A percentile compares a stretch with the other conserved stretches of the same genome.
Evolutionary conservation across 2,329 filamentous ascomycete species (phyloP).

Genomic region (Fusarium pilosicola): DNA sequence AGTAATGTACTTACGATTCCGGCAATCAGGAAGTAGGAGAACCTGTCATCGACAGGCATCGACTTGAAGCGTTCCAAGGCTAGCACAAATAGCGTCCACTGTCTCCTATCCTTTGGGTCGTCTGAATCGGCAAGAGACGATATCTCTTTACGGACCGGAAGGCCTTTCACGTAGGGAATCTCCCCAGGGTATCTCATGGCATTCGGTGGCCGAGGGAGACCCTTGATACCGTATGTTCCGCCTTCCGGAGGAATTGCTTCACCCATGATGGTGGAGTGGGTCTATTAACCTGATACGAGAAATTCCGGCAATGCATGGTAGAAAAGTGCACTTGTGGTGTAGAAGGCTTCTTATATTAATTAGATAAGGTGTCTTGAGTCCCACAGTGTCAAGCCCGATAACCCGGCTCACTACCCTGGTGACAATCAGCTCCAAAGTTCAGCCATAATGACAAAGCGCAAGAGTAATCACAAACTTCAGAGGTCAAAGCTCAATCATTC

Average conservation of each 20-base stretch:
- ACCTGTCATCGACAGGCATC: neutral
- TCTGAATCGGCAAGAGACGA: neutral
- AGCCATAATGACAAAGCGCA: neutral
- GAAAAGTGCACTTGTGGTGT: rapidly evolving
- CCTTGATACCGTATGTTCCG: slow-evolving; percentile 8
- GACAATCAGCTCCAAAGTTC: no score
- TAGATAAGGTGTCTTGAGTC: no score
- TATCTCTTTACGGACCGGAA: slow-evolving; percentile 5
- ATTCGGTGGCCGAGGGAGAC: neutral
- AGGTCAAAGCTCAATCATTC: neutral
- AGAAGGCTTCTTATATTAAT: neutral
- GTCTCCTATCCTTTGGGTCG: neutral
- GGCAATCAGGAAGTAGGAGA: slow-evolving; percentile 16
- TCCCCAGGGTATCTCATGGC: neutral
- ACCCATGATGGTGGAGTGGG: neutral
- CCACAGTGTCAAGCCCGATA: no score
- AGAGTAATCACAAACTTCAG: neutral
- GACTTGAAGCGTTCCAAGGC: slow-evolving; percentile 13
- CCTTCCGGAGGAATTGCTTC: rapidly evolving
- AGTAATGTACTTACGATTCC: neutral
- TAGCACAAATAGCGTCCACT: slow-evolving; percentile 19
- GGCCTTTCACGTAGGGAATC: neutral
- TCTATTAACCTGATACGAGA: rapidly evolving
- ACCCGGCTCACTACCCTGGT: no score
- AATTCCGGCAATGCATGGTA: rapidly evolving